These are phyloP conservation scores for Catunica adiposa DNA, from an alignment of 2,329 filamentous ascomycete genomes.

Conservation along the genomic window DNA sequence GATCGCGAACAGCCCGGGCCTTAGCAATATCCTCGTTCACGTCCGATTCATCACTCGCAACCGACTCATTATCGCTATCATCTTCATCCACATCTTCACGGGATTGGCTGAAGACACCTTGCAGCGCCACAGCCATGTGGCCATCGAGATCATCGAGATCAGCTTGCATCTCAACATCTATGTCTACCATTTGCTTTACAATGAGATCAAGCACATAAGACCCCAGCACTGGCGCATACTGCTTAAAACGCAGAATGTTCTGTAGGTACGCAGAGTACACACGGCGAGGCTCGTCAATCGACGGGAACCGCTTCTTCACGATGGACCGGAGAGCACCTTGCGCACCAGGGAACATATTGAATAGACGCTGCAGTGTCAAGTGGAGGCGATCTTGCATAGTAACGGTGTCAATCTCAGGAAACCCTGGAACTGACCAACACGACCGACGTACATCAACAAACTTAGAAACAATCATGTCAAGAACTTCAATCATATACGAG, in stretches of 20 bases:
- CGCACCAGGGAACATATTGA: slow-evolving; percentile 68
- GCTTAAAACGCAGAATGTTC: slow-evolving; percentile 62
- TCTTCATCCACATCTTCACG: slow-evolving; percentile 38
- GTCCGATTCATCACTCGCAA: slow-evolving; percentile 51
- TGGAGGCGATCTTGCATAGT: slow-evolving; percentile 61
- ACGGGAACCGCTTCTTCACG: slow-evolving; percentile 55
- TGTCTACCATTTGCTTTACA: slow-evolving; percentile 73
- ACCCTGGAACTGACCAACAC: slow-evolving; percentile 32
- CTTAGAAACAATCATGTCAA: slow-evolving; percentile 66
- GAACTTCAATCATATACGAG: slow-evolving; percentile 54
- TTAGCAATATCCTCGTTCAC: slow-evolving; percentile 40
- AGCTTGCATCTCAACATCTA: slow-evolving; percentile 88
- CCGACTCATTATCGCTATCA: slow-evolving; percentile 53
- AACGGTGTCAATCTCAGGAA: slow-evolving; percentile 43
- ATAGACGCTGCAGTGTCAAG: slow-evolving; percentile 54
- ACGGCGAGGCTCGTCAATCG: slow-evolving; percentile 56
- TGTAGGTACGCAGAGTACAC: slow-evolving; percentile 77
- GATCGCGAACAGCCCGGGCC: slow-evolving; percentile 58
- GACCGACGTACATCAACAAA: slow-evolving; percentile 41
- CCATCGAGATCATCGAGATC: slow-evolving; percentile 89
- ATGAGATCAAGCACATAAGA: slow-evolving; percentile 70
- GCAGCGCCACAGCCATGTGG: slow-evolving; percentile 57
- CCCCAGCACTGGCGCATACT: slow-evolving; percentile 62
- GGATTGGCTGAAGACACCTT: slow-evolving; percentile 11
- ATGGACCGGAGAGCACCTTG: slow-evolving; percentile 52